phyloP scores from a whole-genome alignment of 176 grass and related monocot genomes.

The Pharus latifolius region DNA sequence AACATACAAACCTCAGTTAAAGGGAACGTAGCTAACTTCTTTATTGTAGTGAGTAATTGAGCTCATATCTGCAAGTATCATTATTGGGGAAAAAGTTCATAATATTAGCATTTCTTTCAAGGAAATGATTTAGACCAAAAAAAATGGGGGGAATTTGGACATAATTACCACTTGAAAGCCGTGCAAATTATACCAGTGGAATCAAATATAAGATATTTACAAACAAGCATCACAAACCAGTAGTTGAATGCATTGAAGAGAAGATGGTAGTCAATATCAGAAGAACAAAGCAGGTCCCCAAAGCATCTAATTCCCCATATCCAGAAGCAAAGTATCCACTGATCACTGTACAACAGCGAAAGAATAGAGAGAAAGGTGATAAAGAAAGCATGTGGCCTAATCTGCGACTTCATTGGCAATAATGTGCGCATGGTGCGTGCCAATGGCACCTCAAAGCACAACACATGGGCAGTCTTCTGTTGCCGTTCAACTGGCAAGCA shows the following conservation, averaged over 20 bases:
- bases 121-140: background rate
- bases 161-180: background rate
- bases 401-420: background rate
- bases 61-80: background rate
- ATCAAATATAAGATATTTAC: background rate
- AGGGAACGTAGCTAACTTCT: too few relatives aligned
- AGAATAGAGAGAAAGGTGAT: too few relatives aligned
- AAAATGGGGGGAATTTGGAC: background rate
- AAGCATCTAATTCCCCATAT: conserved; percentile 11
- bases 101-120: too few relatives aligned
- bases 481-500: background rate
- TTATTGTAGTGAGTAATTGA: background rate
- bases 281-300: background rate
- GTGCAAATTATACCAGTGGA: background rate
- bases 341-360: conserved; percentile 2
- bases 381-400: too few relatives aligned
- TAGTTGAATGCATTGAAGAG: background rate
- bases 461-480: background rate
- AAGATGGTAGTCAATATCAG: background rate
- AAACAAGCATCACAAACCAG: background rate
- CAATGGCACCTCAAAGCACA: background rate
- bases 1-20: too few relatives aligned
- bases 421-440: background rate
- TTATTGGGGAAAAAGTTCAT: background rate
- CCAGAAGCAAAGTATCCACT: background rate